Conservation (phyloP, 345 rosid genomes). For the Orychophragmus violaceus region DNA sequence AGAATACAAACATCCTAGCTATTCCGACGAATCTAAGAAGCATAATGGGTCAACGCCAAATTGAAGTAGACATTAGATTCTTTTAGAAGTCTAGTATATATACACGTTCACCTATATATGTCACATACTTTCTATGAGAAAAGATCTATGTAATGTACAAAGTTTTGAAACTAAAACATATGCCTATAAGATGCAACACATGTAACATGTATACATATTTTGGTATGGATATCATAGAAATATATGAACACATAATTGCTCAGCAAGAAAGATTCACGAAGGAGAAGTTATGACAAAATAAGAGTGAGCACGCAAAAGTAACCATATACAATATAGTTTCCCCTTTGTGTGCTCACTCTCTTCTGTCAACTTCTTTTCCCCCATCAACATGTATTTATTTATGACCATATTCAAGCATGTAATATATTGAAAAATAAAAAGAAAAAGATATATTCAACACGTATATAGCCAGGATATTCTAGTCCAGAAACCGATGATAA, state of each 20-base stretch:
- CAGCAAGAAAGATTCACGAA: slow-evolving; percentile 12
- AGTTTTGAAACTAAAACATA: neutral
- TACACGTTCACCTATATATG: neutral
- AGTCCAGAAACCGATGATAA: slow-evolving; percentile 13
- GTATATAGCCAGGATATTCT: neutral
- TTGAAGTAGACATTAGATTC: neutral
- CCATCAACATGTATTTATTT: slow-evolving; percentile 5
- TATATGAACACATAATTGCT: neutral
- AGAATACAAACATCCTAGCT: neutral
- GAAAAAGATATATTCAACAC: neutral
- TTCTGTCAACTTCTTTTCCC: slow-evolving; percentile 32
- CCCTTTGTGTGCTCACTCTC: slow-evolving; percentile 36
- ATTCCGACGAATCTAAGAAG: neutral
- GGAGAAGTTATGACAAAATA: slow-evolving; percentile 25
- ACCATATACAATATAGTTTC: neutral
- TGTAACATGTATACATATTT: neutral
- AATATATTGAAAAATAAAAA: neutral
- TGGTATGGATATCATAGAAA: neutral
- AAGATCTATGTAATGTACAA: no score
- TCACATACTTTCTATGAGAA: neutral
- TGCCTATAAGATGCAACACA: neutral
- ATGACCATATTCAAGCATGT: neutral
- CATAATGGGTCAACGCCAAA: neutral
- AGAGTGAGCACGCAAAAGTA: slow-evolving; percentile 34
- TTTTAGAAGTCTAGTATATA: neutral